Evolutionary conservation across 108 stramenopile species (phyloP).

Genomic region (Cafeteria roenbergensis): DNA sequence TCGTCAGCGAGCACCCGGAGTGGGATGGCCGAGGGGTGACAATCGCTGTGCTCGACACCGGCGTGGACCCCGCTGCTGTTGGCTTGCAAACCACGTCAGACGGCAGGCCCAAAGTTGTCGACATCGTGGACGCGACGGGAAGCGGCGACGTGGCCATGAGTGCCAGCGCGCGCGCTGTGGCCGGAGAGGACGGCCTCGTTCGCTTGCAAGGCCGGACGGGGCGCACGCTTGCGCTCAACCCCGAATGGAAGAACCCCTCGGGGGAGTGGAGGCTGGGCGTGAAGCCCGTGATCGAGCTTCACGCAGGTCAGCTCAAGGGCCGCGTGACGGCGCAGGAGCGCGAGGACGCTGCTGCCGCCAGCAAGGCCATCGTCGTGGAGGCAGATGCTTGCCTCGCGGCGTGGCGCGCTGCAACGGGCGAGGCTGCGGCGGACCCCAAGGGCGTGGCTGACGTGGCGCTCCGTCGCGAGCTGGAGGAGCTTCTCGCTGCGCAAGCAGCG

Average conservation of each 20-base stretch:
- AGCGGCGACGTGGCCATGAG: slow-evolving; percentile 65
- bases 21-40: slow-evolving; percentile 59
- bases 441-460: no score
- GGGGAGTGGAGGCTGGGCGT: slow-evolving; percentile 12
- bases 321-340: no score
- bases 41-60: slow-evolving; percentile 74
- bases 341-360: no score
- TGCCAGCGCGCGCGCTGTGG: slow-evolving; percentile 18
- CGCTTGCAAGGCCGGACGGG: slow-evolving; percentile 42
- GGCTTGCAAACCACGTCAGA: slow-evolving; percentile 51
- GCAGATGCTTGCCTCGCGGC: no score
- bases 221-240: slow-evolving; percentile 26
- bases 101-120: slow-evolving; percentile 55
- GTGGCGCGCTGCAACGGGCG: no score
- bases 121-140: slow-evolving; percentile 74
- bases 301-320: no score
- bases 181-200: slow-evolving; percentile 11
- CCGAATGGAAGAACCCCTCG: slow-evolving; percentile 22
- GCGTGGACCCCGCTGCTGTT: slow-evolving; percentile 64
- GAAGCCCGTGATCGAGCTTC: slow-evolving; percentile 6
- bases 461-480: slow-evolving; percentile 14
- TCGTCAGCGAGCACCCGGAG: slow-evolving; percentile 6
- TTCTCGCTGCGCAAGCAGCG: not conserved
- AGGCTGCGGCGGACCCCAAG: no score
- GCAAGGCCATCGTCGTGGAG: no score